Evolutionary conservation across 495 filamentous ascomycete species (phyloP).

Genomic region (Tetracladium marchalianum): DNA sequence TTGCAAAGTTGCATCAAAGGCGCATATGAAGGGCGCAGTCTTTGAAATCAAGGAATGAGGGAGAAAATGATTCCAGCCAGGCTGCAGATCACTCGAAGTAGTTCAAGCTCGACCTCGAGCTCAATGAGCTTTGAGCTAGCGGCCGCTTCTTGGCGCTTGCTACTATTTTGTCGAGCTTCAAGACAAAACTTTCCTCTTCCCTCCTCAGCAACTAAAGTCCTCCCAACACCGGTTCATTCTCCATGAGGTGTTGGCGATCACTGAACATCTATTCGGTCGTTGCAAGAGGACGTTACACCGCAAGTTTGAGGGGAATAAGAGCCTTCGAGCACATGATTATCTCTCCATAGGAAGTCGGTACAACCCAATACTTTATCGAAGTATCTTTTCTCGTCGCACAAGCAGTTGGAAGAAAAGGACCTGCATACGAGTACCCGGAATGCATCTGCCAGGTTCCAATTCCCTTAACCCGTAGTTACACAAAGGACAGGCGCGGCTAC

Average conservation of each 20-base stretch:
- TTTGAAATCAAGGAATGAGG: too few species aligned
- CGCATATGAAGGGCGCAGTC: too few species aligned
- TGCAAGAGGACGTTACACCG: constrained; percentile 19
- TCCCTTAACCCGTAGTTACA: too few species aligned
- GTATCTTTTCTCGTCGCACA: too few species aligned
- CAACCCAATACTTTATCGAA: constrained; percentile 1
- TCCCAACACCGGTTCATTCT: constrained; percentile 10
- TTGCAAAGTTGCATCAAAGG: too few species aligned
- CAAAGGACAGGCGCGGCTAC: too few species aligned
- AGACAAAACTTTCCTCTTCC: not conserved
- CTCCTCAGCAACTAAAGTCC: constrained; percentile 14
- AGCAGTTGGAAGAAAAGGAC: too few species aligned
- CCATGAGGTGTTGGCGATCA: constrained; percentile 14
- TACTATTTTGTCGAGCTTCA: not conserved
- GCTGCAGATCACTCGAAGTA: not conserved
- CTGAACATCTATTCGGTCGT: constrained; percentile 10
- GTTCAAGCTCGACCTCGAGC: not conserved
- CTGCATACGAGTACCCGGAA: too few species aligned
- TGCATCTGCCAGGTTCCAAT: too few species aligned
- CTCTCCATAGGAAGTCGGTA: constrained; percentile 22
- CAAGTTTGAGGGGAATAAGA: constrained; percentile 23
- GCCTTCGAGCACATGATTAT: constrained; percentile 19
- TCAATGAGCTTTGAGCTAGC: too few species aligned
- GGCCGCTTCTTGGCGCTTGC: not conserved
- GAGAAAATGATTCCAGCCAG: not conserved